These are phyloP conservation scores for Limonium bicolor DNA, from an alignment of 148 eudicot species.

Conservation along the genomic window DNA sequence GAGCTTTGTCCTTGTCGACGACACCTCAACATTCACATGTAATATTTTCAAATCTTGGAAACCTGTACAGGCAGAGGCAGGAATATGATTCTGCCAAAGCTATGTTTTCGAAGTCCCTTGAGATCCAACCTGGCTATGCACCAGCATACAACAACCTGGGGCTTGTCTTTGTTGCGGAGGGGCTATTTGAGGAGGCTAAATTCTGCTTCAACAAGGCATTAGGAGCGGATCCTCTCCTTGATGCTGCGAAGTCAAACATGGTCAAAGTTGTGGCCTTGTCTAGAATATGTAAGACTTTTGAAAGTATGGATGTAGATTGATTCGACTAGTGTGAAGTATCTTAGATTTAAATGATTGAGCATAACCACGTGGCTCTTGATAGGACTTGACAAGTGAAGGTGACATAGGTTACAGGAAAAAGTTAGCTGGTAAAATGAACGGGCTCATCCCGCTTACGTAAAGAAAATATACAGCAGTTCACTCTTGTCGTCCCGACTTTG, in stretches of 20 bases:
- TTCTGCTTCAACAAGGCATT: constrained; percentile 83
- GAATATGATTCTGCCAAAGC: constrained; percentile 67
- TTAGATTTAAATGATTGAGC: too few species aligned
- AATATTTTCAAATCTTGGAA: constrained; percentile 74
- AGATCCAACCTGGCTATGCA: constrained; percentile 85
- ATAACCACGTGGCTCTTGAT: too few species aligned
- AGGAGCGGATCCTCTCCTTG: constrained; percentile 68
- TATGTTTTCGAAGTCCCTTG: constrained; percentile 76
- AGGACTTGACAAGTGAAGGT: too few species aligned
- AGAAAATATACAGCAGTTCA: too few species aligned
- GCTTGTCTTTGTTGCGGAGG: constrained; percentile 89
- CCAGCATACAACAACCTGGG: constrained; percentile 96
- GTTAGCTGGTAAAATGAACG: too few species aligned
- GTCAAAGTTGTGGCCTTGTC: constrained; percentile 55
- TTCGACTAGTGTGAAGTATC: too few species aligned
- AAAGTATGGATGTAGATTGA: too few species aligned
- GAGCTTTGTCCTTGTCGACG: constrained; percentile 53
- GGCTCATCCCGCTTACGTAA: too few species aligned
- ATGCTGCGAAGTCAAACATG: constrained; percentile 91
- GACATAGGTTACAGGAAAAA: too few species aligned
- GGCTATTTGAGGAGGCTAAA: constrained; percentile 75
- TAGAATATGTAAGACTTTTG: constrained; percentile 30
- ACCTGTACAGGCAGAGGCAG: constrained; percentile 66
- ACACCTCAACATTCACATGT: constrained; percentile 65
- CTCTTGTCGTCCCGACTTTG: too few species aligned